These are phyloP conservation scores for Tirmania nivea DNA, from an alignment of 495 filamentous ascomycete species.

Conservation along the genomic window DNA sequence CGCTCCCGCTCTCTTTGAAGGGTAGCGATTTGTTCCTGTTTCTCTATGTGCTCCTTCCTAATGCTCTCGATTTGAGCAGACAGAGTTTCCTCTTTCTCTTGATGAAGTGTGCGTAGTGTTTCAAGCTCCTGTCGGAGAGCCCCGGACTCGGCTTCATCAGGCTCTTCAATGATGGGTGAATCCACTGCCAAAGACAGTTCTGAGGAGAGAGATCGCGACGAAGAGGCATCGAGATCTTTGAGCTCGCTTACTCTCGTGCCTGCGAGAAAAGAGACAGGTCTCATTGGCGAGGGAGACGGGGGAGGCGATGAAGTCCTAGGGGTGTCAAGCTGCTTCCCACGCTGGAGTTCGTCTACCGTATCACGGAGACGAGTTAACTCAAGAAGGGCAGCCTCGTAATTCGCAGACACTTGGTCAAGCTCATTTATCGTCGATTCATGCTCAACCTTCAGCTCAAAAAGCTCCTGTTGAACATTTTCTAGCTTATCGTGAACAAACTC, in stretches of 20 bases:
- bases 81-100: slow-evolving; percentile 16
- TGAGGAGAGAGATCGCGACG: slow-evolving; percentile 86
- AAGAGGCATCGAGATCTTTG: slow-evolving; percentile 51
- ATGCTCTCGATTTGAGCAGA: slow-evolving; percentile 41
- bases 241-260: slow-evolving; percentile 52
- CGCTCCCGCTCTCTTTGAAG: slow-evolving; percentile 59
- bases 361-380: slow-evolving; percentile 69
- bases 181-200: slow-evolving; percentile 87
- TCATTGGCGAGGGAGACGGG: slow-evolving; percentile 34
- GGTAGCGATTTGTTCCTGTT: slow-evolving; percentile 46
- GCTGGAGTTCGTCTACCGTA: slow-evolving; percentile 59
- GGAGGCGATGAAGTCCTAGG: slow-evolving; percentile 25
- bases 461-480: slow-evolving; percentile 75
- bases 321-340: slow-evolving; percentile 33
- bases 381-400: slow-evolving; percentile 75
- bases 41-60: slow-evolving; percentile 47
- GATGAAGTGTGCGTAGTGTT: slow-evolving; percentile 12
- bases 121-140: slow-evolving; percentile 17
- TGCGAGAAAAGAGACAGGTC: slow-evolving; percentile 85
- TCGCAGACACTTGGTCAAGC: slow-evolving; percentile 59
- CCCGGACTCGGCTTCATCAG: slow-evolving; percentile 34
- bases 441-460: slow-evolving; percentile 71
- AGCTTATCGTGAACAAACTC: slow-evolving; percentile 83
- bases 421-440: slow-evolving; percentile 70
- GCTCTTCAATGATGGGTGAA: slow-evolving; percentile 44